A percentile compares a stretch with the other conserved stretches of the same genome.
Conservation (phyloP, 208 protist species). For the Acanthamoeba culbertsoni region DNA sequence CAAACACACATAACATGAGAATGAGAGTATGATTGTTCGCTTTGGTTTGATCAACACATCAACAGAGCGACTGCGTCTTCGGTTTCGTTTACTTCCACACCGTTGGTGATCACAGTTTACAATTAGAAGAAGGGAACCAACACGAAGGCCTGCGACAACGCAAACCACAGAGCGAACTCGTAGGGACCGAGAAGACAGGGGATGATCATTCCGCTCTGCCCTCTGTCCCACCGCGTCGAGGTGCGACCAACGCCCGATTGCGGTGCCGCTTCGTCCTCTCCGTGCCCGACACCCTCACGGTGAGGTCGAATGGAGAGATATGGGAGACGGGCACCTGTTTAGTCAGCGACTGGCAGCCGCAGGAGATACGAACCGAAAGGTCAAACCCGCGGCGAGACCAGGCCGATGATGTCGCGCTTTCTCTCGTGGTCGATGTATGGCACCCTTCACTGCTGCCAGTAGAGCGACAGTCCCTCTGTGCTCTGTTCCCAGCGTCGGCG, state of each 20-base stretch:
- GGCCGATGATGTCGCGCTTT: neutral
- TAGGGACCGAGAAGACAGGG: neutral
- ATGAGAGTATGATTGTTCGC: neutral
- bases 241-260: neutral
- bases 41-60: too few species aligned
- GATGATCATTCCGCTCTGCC: neutral
- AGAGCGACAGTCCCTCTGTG: neutral
- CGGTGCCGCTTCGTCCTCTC: neutral
- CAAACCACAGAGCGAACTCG: neutral
- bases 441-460: neutral
- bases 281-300: neutral
- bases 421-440: slow-evolving; percentile 16
- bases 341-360: neutral
- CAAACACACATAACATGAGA: neutral
- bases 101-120: neutral
- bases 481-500: neutral
- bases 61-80: neutral
- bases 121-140: neutral
- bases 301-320: neutral
- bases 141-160: neutral
- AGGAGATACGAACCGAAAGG: neutral
- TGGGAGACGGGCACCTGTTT: neutral
- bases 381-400: neutral
- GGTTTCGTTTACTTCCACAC: slow-evolving; percentile 22
- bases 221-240: neutral